Conservation (phyloP, 1,139 yeast genomes). For the Kodamaea ohmeri region DNA sequence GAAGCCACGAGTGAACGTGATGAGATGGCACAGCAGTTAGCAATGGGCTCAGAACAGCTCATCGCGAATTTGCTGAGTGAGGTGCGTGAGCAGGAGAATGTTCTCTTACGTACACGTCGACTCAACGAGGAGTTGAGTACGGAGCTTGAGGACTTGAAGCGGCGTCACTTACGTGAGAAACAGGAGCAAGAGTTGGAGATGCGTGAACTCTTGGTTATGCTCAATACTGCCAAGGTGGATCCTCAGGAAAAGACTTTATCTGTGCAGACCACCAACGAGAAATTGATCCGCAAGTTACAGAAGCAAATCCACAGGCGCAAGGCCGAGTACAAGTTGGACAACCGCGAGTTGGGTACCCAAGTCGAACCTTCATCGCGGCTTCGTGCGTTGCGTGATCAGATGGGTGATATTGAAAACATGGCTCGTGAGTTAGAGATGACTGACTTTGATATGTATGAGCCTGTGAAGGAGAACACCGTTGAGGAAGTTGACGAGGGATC, state of each 20-base stretch:
- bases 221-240: conserved; percentile 42
- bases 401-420: conserved; percentile 81
- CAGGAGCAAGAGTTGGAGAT: conserved; percentile 87
- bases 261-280: conserved; percentile 40
- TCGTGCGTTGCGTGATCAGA: conserved; percentile 72
- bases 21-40: conserved; percentile 66
- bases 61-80: conserved; percentile 70
- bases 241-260: conserved; percentile 32
- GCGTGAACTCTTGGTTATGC: conserved; percentile 75
- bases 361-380: conserved; percentile 78
- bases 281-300: conserved; percentile 50
- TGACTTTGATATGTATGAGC: conserved; percentile 55
- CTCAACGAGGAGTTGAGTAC: conserved; percentile 59
- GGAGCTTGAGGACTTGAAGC: conserved; percentile 71
- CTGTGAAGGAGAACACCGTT: conserved; percentile 5
- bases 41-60: conserved; percentile 82
- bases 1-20: conserved; percentile 86
- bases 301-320: conserved; percentile 61
- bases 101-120: conserved; percentile 64
- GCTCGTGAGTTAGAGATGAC: conserved; percentile 88
- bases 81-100: conserved; percentile 68
- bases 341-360: conserved; percentile 53
- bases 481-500: conserved; percentile 3
- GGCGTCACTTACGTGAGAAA: conserved; percentile 68
- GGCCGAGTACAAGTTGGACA: conserved; percentile 57